phyloP scores from a whole-genome alignment of 2,329 filamentous ascomycete species.

The Ampelomyces quisqualis region DNA sequence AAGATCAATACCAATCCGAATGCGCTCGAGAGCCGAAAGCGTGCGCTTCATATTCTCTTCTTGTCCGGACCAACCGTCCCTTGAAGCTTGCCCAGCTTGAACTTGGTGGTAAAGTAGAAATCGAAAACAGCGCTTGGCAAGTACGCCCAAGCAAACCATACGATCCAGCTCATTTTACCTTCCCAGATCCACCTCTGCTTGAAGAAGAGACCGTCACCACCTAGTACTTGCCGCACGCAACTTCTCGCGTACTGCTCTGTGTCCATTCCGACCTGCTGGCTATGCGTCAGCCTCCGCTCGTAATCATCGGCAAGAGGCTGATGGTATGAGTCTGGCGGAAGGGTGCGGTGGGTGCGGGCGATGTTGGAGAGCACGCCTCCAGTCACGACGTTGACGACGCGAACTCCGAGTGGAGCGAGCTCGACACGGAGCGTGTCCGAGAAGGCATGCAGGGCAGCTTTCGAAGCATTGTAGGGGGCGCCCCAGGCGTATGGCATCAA shows the following conservation, averaged over 20 bases:
- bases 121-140: conserved; percentile 50
- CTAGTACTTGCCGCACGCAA: conserved; percentile 57
- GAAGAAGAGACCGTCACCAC: conserved; percentile 30
- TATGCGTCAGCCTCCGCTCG: conserved; percentile 53
- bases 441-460: conserved; percentile 61
- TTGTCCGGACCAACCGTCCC: conserved; percentile 36
- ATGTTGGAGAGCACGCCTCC: conserved; percentile 63
- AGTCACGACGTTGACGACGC: conserved; percentile 55
- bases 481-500: conserved; percentile 41
- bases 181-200: conserved; percentile 57
- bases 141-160: conserved; percentile 53
- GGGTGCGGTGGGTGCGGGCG: conserved; percentile 52
- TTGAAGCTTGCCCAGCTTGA: conserved; percentile 53
- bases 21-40: no score
- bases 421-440: conserved; percentile 61
- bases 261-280: conserved; percentile 55
- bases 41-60: conserved; percentile 29
- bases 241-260: conserved; percentile 56
- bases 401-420: conserved; percentile 53
- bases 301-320: conserved; percentile 55
- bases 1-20: no score
- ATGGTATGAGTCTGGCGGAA: conserved; percentile 55
- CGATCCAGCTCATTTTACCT: conserved; percentile 52
- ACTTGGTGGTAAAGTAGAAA: conserved; percentile 52
- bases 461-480: conserved; percentile 58